phyloP scores from a whole-genome alignment of 2,329 filamentous ascomycete genomes.

The Diaporthe citri region DNA sequence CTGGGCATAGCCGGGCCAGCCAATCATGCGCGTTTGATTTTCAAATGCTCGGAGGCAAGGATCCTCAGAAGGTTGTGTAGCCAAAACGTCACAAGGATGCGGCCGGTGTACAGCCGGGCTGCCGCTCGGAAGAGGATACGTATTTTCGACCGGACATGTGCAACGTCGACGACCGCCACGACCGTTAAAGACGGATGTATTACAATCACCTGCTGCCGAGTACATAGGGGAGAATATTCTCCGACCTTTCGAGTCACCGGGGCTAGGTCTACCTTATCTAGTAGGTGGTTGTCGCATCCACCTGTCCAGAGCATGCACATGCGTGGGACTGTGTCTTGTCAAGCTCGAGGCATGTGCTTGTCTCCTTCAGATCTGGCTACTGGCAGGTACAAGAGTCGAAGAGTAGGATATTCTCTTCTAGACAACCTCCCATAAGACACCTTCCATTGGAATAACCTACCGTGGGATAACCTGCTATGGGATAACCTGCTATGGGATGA shows the following conservation, averaged over 20 bases:
- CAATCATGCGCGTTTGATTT: conserved; percentile 37
- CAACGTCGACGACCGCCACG: conserved; percentile 2
- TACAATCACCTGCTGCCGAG: background rate
- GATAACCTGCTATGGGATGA: background rate
- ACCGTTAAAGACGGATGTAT: background rate
- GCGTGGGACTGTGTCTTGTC: conserved; percentile 22
- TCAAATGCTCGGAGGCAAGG: conserved; percentile 34
- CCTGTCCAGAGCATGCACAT: background rate
- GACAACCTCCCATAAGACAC: background rate
- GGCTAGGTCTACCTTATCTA: background rate
- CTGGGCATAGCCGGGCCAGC: conserved; percentile 33
- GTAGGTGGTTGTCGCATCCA: background rate
- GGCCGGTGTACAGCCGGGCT: conserved; percentile 2
- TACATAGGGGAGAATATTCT: background rate
- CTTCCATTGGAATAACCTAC: background rate
- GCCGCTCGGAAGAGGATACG: conserved; percentile 32
- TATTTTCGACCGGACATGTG: conserved; percentile 40
- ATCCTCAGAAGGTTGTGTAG: conserved; percentile 25
- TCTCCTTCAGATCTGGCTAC: background rate
- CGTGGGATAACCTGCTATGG: background rate
- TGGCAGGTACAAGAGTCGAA: too few relatives aligned
- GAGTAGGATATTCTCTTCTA: background rate
- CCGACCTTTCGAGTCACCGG: background rate
- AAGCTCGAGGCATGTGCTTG: conserved; percentile 18
- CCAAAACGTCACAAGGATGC: conserved; percentile 38